Base-by-base conservation (phyloP, 192 early-diverging fungal species). In the Podochytrium sp. region DNA sequence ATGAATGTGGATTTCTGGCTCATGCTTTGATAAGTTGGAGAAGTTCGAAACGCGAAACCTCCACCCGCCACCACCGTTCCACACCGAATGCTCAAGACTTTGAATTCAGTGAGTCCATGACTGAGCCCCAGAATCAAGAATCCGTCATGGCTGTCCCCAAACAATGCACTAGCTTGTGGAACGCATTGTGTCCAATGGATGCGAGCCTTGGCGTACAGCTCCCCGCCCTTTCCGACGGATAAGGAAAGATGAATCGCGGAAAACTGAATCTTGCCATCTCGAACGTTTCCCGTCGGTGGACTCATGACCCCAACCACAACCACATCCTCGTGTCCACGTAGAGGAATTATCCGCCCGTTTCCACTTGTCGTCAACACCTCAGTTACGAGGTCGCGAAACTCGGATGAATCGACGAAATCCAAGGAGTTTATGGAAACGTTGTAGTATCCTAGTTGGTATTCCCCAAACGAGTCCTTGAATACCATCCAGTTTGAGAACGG, bases 401-500 rank as follows among this genome's bases (percentile, higher is more conserved):
- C 41, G 18, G 27, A 12, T 29, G 64, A 65, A 49, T 65, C 64
- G 10, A 65, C 64, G 49, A 49, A 41, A n/a, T 49, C 7, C 12
- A 65, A 25, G 29, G n/a, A 10, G 64, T 7, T 43, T 7, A 49
- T 29, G 20, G 7, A 16, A 2, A n/a, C 1, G 0, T 43, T 3
- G 32, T 32, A 41, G 30, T 42, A 20, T 5, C 64, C 64, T 27
- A 65, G 34, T 14, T 65, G 64, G 0, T 49, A 49, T 16, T 65
- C 64, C 6, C 49, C 29, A 49, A 30, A 29, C 7, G 40, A n/a
- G 23, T 43, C 49, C 25, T 51, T 43, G 18, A 65, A 65, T 30
- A 65, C 49, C 2, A 65, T 42, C 64, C 64, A 65, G 16, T 65
- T 41, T 2, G 64, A 42, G 49, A 49, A 42, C 16, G 64, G 64